Base-by-base conservation (phyloP, 2,329 filamentous ascomycete genomes). In the Helminthosporium solani region DNA sequence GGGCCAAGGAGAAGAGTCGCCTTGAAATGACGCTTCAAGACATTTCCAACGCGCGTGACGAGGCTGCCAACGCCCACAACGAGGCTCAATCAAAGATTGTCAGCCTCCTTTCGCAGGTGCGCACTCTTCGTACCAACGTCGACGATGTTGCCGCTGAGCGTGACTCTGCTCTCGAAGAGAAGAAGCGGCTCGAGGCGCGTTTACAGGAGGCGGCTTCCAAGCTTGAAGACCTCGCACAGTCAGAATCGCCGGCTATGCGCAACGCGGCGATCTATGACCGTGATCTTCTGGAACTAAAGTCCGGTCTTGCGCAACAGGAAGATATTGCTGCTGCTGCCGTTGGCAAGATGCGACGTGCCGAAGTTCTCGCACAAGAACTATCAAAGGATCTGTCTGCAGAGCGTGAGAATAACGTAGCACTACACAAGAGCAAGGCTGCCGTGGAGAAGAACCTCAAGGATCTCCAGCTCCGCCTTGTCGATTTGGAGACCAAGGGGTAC, bases 401-500 rank as follows among this genome's bases (percentile, higher is more conserved):
- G 73, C 84, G 92, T 8, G 94, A 97, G 65, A 81, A 81, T 27
- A 90, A 85, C 59, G 83, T 86, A 4, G 83, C 87, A 57, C 77
- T 97, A 44, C 89, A 94, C 69, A 91, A 91, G 67, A 89, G 96
- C 57, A 97, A 96, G 75, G 88, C 88, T 2, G 81, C 81, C 0
- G 76, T 99, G 33, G 94, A 97, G 75, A 96, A 96, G 77, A 83
- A 82, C 44, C 77, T 95, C 40, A 96, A 91, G 69, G 92, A 99
- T 69, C 79, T 92, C 20, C 92, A 97, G 71, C 81, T 97, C 42
- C 85, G 85, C 64, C 83, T 95, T 45, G 86, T 99, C 42, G 94
- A 97, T 67, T 79, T 97, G 7, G 92, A 99, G 75, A 97, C 94
- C 34, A 97, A 97, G 77, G 90, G 91, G 42, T 97, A 95, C 73